phyloP scores from a whole-genome alignment of 257 asterid genomes.

The Jaltomata sinuosa region DNA sequence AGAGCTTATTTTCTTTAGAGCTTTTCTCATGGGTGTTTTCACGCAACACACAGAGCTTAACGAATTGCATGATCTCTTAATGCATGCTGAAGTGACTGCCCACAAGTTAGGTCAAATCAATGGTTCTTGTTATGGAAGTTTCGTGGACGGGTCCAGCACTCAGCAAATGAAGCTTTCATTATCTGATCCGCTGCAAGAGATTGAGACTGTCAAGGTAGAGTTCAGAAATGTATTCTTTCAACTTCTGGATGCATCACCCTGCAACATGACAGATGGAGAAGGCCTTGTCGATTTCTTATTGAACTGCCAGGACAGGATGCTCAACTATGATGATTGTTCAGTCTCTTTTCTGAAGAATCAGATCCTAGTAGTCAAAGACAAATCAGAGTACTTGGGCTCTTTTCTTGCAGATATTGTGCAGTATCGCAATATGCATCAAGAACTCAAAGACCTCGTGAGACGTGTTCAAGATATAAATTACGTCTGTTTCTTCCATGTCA shows the following conservation, averaged over 20 bases:
- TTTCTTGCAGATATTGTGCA: background rate
- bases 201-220: background rate
- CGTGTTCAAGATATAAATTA: background rate
- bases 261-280: background rate
- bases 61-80: background rate
- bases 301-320: background rate
- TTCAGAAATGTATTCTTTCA: background rate
- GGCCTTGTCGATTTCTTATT: background rate
- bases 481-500: background rate
- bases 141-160: background rate
- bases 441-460: background rate
- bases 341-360: background rate
- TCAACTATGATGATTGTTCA: background rate
- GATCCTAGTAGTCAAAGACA: background rate
- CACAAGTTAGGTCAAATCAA: background rate
- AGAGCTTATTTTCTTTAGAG: background rate
- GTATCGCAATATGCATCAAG: background rate
- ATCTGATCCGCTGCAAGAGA: background rate
- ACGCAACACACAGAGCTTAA: background rate
- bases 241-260: background rate
- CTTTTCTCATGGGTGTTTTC: background rate
- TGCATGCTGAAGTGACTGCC: background rate
- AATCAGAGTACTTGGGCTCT: background rate
- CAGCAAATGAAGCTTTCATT: background rate
- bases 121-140: background rate